Evolutionary conservation across 2,329 filamentous ascomycete genomes (phyloP), one percentile per base, ranked within the genome.

Genomic region (Sclerotinia borealis): DNA sequence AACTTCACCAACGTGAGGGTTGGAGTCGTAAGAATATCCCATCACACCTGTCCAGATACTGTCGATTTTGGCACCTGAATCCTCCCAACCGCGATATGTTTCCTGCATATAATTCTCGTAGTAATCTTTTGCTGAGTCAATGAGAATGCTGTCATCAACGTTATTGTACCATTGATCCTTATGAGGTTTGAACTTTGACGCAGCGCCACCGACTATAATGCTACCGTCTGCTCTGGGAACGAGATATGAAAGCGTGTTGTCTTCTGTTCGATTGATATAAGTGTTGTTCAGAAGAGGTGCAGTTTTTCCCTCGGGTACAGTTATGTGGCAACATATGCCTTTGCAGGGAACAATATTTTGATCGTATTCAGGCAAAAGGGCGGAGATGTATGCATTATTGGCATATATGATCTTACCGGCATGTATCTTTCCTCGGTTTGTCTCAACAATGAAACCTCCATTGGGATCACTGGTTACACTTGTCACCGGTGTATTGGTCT

Each of bases 361-460:
- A 10, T 56, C 19, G 47, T 67, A 69, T 81, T 79, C 72, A 0
- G 85, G 85, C 1, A 86, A 75, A 7, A 91, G 72, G 15, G 81
- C 79, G 1, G 85, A 81, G 0, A 86, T 88, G 72, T 89, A 90
- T 17, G 78, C 87, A 68, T 91, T 91, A 1, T 85, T 89, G 19
- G 87, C 86, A 49, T 88, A 79, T 34, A 90, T 76, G 22, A 90
- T 77, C 43, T 79, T 81, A 25, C 76, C 77, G 1, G 87, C 78
- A 9, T 69, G 73, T 59, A 88, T 80, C 0, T 64, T 70, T 10
- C 87, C 88, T 25, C 86, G 79, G 0, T 76, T 70, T 2, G 86
- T 89, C 13, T 77, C 71, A 1, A 86, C 73, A 1, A 72, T 77
- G 76, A 81, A 84, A n/a, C 67, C 66, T 11, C 71, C 58, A 34